A percentile compares a stretch with the other conserved stretches of the same genome.
Evolutionary conservation across 345 rosid genomes (phyloP).

Genomic region (Crucihimalaya himalaica): DNA sequence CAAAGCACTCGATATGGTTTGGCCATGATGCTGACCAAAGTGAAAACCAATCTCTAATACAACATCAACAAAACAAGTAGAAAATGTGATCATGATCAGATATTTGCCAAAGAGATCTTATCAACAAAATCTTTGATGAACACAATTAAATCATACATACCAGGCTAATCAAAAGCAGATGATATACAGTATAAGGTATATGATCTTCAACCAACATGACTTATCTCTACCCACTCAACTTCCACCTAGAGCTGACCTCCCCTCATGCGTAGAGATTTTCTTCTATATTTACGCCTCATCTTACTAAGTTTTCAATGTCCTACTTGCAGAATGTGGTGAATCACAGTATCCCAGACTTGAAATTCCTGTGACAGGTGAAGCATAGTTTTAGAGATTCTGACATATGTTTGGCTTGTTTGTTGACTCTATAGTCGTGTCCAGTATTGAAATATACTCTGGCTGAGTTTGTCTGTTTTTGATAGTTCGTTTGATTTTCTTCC

Average conservation of each 20-base stretch:
- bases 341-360: conserved; percentile 77
- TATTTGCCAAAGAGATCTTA: too few species aligned
- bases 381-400: conserved; percentile 10
- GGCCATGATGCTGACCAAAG: too few species aligned
- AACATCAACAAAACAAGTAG: too few species aligned
- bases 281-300: conserved; percentile 7
- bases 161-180: too few species aligned
- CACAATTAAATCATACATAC: too few species aligned
- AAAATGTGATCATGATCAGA: too few species aligned
- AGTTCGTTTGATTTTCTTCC: not conserved
- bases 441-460: conserved; percentile 11
- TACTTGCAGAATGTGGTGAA: conserved; percentile 57
- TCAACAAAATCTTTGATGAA: too few species aligned
- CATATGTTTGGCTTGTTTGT: not conserved
- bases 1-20: too few species aligned
- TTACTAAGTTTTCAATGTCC: conserved; percentile 6
- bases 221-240: conserved; percentile 76
- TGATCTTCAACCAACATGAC: conserved; percentile 55
- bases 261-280: conserved; percentile 45
- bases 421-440: not conserved
- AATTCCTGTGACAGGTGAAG: conserved; percentile 54
- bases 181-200: too few species aligned
- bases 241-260: conserved; percentile 83
- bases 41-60: too few species aligned
- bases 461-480: conserved; percentile 14